Base-by-base conservation (phyloP, 129 eudicot genomes). In the Flaveria robusta region DNA sequence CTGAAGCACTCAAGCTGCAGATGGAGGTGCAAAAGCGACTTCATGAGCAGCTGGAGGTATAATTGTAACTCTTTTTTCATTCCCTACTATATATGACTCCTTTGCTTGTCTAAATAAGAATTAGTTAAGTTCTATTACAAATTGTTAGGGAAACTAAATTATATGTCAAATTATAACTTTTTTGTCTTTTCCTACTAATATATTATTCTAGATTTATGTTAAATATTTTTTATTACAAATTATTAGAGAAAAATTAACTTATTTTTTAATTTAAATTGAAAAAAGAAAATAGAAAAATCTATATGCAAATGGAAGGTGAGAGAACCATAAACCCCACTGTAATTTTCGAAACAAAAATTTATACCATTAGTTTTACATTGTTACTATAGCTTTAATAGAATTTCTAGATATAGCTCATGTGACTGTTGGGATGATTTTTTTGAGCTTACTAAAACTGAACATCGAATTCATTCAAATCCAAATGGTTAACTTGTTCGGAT, bases 11-110 rank as follows among this genome's bases (percentile, higher is more conserved):
- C 27, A 91, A 88, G 83, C 88, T 91, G 82, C 97, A 91, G 79
- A 91, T 91, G 97, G 97, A 91, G 86, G 97, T 91, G 69, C 97
- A 91, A 72, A 91, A 91, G 85, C 84, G 97, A 52, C 88, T 91
- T 19, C 97, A 88, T 79, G 97, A 91, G 70, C 97, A 91, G 68
- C 77, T 91, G 77, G 97, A 91, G 93, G 97, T 91, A 74, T 72
- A 51, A 65, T 73, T 66, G 46, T 42, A 80, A 80, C 43, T 34
- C 55, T 41, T 42, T 64, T 64, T 7, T 20, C 34, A 31, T 18
- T 29, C 12, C 37, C 66, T 77, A 8, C 71, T 19, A 16, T 68
- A 55, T 68, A 39, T 20, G 55, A 56, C 2, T 68, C 24, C 26
- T 68, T 20, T 66, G 22, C 74, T 24, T 67, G 54, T 50, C 41